Conservation (phyloP, 305 asterid genomes). For the Solanum hybrid region DNA sequence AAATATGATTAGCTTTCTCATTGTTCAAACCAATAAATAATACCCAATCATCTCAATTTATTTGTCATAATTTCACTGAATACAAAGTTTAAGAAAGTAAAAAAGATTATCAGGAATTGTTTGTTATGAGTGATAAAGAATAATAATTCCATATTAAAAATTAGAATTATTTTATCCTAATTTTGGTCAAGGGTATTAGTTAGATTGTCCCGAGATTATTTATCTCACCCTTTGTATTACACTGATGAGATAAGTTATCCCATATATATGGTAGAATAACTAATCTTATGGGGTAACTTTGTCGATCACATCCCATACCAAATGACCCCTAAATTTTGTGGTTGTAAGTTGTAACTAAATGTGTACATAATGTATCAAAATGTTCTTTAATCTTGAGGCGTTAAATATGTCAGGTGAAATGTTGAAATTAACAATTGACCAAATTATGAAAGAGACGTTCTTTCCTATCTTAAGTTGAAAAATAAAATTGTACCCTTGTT, state of each 20-base stretch:
- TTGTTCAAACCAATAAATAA: background rate
- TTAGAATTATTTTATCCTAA: too few relatives aligned
- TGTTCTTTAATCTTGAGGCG: background rate
- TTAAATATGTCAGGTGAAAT: background rate
- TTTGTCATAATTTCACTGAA: background rate
- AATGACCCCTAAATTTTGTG: background rate
- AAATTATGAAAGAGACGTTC: background rate
- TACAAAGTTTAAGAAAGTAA: background rate
- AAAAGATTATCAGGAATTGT: background rate
- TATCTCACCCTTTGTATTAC: background rate
- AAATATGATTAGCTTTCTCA: background rate
- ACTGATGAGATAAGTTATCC: too few relatives aligned
- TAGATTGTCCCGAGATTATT: background rate
- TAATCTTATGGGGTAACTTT: background rate
- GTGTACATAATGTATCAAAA: fast-evolving
- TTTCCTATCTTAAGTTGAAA: background rate
- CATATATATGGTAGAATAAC: background rate
- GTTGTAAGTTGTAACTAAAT: too few relatives aligned
- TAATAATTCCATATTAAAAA: too few relatives aligned
- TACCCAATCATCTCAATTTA: background rate
- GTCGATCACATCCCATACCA: background rate
- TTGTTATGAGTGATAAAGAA: too few relatives aligned
- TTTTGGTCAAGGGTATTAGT: background rate
- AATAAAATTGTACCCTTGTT: background rate
- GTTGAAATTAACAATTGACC: fast-evolving